Conservation (phyloP, 805 yeast species). For the Metschnikowia baotianmanensis region DNA sequence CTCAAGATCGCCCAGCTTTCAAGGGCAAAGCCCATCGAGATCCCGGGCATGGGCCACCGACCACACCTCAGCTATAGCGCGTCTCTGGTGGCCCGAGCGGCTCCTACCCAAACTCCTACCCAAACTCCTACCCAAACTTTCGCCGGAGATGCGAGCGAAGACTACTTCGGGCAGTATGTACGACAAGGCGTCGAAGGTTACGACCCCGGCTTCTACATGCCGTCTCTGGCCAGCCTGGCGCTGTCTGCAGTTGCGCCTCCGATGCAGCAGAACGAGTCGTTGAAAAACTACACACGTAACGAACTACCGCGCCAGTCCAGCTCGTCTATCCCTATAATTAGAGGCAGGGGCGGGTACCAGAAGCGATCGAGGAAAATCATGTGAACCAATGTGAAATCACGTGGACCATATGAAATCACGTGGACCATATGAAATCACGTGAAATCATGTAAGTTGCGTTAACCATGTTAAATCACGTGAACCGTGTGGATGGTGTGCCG, state of each 20-base stretch:
- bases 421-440: too few relatives aligned
- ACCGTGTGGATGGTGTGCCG: too few relatives aligned
- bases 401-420: too few relatives aligned
- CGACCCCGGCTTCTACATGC: not conserved
- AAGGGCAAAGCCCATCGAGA: conserved; percentile 38
- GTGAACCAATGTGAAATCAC: conserved; percentile 21
- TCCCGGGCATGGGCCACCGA: not conserved
- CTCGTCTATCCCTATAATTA: conserved; percentile 29
- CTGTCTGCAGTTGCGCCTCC: conserved; percentile 1
- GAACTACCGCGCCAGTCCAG: conserved; percentile 1
- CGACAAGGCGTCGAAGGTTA: not conserved
- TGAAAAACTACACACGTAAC: not conserved
- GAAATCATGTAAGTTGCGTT: too few relatives aligned
- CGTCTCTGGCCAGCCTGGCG: conserved; percentile 3
- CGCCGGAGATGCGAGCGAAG: not conserved
- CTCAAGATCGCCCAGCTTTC: conserved; percentile 33
- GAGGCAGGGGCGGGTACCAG: conserved; percentile 46
- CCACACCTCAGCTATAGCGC: not conserved
- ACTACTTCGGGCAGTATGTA: not conserved
- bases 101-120: too few relatives aligned
- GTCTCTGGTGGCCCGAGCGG: not conserved
- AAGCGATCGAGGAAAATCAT: conserved; percentile 39
- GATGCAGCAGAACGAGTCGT: not conserved
- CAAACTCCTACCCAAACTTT: not conserved
- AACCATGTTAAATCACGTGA: too few relatives aligned